Evolutionary conservation across 192 early-diverging fungal genomes (phyloP).

Genomic region (Radiomyces spectabilis): DNA sequence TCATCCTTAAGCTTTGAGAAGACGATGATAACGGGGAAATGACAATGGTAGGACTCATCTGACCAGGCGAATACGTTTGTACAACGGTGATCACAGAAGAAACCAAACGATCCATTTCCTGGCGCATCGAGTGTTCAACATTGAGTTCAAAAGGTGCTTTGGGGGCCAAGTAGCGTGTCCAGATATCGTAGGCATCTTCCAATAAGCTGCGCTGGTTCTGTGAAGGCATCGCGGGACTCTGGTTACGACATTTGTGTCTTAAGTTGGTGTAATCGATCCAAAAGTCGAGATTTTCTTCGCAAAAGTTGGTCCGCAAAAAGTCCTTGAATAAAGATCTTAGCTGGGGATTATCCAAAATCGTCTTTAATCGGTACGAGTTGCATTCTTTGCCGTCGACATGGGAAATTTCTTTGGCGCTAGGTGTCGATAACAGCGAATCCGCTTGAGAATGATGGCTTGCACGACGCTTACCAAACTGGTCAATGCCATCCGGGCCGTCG

Average conservation of each 20-base stretch:
- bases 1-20: constrained; percentile 20
- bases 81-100: constrained; percentile 35
- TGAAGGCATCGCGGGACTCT: constrained; percentile 27
- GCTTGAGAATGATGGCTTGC: too few relatives aligned
- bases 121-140: constrained; percentile 41
- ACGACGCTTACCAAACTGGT: too few relatives aligned
- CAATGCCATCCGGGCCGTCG: too few relatives aligned
- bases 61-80: constrained; percentile 14
- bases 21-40: constrained; percentile 20
- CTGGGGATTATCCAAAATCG: constrained; percentile 48
- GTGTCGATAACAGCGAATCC: too few relatives aligned
- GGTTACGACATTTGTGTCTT: constrained; percentile 34
- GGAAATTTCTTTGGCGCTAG: background rate
- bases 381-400: constrained; percentile 31
- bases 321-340: constrained; percentile 53
- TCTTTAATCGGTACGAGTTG: constrained; percentile 46
- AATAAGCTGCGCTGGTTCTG: constrained; percentile 33
- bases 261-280: constrained; percentile 45
- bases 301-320: constrained; percentile 59
- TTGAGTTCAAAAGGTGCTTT: constrained; percentile 43
- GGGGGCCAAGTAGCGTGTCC: constrained; percentile 39
- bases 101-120: constrained; percentile 39
- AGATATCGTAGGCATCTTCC: constrained; percentile 44
- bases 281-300: constrained; percentile 70
- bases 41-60: constrained; percentile 6